phyloP scores from a whole-genome alignment of 805 yeast species.

The Candida verbasci region DNA sequence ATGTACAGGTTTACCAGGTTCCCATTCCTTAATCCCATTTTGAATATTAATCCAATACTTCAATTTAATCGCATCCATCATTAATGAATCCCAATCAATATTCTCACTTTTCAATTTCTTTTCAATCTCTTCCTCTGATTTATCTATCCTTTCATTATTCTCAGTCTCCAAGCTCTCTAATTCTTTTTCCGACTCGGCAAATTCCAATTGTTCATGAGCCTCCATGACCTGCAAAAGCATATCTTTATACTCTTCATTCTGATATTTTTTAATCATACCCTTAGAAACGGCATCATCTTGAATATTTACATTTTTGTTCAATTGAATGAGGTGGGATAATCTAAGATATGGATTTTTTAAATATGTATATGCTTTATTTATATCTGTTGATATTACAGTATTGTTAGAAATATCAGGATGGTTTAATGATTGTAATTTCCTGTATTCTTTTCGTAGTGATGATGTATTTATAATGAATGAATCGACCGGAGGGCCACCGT shows the following conservation, averaged over 20 bases:
- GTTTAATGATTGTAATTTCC: constrained; percentile 62
- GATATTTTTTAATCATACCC: constrained; percentile 40
- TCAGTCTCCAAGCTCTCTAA: constrained; percentile 47
- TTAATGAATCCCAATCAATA: constrained; percentile 53
- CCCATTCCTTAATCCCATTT: constrained; percentile 74
- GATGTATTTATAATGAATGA: constrained; percentile 54
- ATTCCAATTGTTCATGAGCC: constrained; percentile 77
- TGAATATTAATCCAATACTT: constrained; percentile 83
- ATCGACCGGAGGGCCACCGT: constrained; percentile 59
- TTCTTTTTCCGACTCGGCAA: constrained; percentile 56
- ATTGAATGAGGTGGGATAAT: constrained; percentile 32
- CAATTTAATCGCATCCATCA: constrained; percentile 62
- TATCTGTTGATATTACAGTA: constrained; percentile 42
- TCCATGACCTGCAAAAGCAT: constrained; percentile 76
- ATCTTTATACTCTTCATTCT: constrained; percentile 47
- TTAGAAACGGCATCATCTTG: constrained; percentile 51
- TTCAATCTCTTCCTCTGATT: constrained; percentile 42
- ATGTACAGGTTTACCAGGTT: constrained; percentile 60
- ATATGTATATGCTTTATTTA: constrained; percentile 77
- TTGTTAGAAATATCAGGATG: constrained; percentile 73
- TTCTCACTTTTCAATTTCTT: constrained; percentile 38
- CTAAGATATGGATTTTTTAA: constrained; percentile 67
- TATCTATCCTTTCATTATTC: constrained; percentile 53
- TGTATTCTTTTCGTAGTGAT: constrained; percentile 66
- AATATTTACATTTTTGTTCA: constrained; percentile 41